Conservation (phyloP, 225 moss, liverwort and hornwort genomes). For the Neckera pumila region DNA sequence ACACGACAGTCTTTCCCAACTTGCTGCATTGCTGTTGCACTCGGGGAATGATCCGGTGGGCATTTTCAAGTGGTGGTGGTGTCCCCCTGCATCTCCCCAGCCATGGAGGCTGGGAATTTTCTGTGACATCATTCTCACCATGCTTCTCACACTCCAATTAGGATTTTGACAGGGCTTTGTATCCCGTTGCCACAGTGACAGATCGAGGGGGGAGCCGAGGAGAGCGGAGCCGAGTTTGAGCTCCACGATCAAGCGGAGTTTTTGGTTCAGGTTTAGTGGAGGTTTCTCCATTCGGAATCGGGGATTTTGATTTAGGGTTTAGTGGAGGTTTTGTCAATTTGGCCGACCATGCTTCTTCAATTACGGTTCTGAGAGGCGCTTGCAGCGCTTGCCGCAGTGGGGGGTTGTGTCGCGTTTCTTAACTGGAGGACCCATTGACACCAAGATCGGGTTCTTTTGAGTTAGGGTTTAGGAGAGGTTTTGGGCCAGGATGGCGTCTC, state of each 20-base stretch:
- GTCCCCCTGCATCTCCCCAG: not conserved
- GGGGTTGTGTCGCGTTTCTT: not conserved
- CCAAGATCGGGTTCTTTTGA: not conserved
- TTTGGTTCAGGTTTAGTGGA: not conserved
- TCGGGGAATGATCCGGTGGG: not conserved
- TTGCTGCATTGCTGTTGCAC: not conserved
- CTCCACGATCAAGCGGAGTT: not conserved
- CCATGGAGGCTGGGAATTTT: not conserved
- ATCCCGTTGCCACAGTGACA: not conserved
- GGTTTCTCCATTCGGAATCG: not conserved
- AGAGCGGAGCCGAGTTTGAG: not conserved
- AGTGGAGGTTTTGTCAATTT: not conserved
- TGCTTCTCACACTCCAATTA: not conserved
- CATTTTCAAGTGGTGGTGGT: not conserved
- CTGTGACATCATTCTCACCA: not conserved
- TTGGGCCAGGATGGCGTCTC: constrained; percentile 11
- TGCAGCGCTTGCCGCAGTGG: not conserved
- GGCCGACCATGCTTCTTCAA: not conserved
- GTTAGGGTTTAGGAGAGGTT: not conserved
- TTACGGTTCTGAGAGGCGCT: not conserved
- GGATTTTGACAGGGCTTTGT: not conserved
- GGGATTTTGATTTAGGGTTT: not conserved
- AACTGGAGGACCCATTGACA: not conserved
- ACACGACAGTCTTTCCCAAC: too few species aligned
- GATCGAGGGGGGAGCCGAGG: not conserved